Percentiles rank a stretch among this genome's conserved stretches.
Conservation (phyloP, 805 yeast species). For the Kluyveromyces wickerhamii region DNA sequence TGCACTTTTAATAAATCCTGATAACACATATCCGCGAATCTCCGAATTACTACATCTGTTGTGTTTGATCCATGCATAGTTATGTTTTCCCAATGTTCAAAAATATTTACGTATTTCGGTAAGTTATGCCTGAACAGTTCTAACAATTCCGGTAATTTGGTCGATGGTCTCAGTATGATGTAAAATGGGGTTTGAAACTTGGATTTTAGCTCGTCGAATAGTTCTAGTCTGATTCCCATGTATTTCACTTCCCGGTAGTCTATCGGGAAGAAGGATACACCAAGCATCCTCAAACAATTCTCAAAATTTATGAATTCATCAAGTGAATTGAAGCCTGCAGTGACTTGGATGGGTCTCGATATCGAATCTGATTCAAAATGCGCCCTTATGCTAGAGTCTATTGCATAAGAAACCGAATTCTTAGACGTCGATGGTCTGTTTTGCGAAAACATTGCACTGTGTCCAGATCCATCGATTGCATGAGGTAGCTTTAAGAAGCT, state of each 20-base stretch:
- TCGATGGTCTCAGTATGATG: slow-evolving; percentile 26
- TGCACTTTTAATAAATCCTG: slow-evolving; percentile 12
- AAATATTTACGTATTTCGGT: slow-evolving; percentile 25
- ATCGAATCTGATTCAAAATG: too few relatives aligned
- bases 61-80: slow-evolving; percentile 10
- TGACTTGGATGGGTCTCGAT: too few relatives aligned
- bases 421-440: too few relatives aligned
- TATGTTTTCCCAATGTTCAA: slow-evolving; percentile 13
- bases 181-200: slow-evolving; percentile 32
- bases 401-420: background rate
- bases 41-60: slow-evolving; percentile 16
- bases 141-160: slow-evolving; percentile 25
- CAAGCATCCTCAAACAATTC: slow-evolving; percentile 26
- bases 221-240: slow-evolving; percentile 35
- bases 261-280: slow-evolving; percentile 33
- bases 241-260: slow-evolving; percentile 11
- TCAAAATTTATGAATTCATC: slow-evolving; percentile 2
- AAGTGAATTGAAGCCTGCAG: slow-evolving; percentile 1
- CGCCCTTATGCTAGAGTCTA: background rate
- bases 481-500: background rate
- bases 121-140: slow-evolving; percentile 32
- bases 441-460: too few relatives aligned
- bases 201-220: slow-evolving; percentile 23
- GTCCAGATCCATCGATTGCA: background rate
- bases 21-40: slow-evolving; percentile 24